phyloP scores from a whole-genome alignment of 108 stramenopile species.

The Pseudonitzschia multistriata region DNA sequence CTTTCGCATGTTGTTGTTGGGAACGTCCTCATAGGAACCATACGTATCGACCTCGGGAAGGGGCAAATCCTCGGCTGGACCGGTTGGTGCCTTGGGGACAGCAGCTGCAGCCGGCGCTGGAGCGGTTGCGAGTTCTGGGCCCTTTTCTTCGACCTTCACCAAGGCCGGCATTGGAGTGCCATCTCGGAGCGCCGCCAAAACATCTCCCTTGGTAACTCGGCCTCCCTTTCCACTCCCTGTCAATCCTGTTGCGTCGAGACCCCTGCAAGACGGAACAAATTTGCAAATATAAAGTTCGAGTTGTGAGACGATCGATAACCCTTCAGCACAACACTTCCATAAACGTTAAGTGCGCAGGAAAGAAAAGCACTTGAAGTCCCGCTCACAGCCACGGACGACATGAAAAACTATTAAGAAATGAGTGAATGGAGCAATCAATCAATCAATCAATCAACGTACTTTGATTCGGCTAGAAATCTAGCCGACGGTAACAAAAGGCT shows the following conservation, averaged over 20 bases:
- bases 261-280: conserved; percentile 20
- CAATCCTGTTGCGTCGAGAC: conserved; percentile 76
- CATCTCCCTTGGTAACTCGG: conserved; percentile 89
- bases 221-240: conserved; percentile 85
- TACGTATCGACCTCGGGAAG: conserved; percentile 37
- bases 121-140: not conserved
- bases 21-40: conserved; percentile 69
- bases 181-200: conserved; percentile 66
- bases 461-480: conserved; percentile 69
- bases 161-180: conserved; percentile 49
- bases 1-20: conserved; percentile 49
- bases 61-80: conserved; percentile 36
- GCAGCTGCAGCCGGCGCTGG: conserved; percentile 15
- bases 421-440: not conserved
- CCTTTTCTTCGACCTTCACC: conserved; percentile 13
- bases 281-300: not conserved
- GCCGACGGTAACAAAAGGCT: conserved; percentile 79
- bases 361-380: not conserved
- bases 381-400: not conserved
- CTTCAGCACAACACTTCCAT: not conserved
- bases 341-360: not conserved
- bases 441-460: conserved; percentile 25
- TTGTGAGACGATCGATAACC: not conserved
- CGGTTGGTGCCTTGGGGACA: conserved; percentile 28
- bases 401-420: not conserved